These are phyloP conservation scores for Bothriochloa decipiens DNA, from an alignment of 176 grass and related monocot genomes.

Conservation along the genomic window DNA sequence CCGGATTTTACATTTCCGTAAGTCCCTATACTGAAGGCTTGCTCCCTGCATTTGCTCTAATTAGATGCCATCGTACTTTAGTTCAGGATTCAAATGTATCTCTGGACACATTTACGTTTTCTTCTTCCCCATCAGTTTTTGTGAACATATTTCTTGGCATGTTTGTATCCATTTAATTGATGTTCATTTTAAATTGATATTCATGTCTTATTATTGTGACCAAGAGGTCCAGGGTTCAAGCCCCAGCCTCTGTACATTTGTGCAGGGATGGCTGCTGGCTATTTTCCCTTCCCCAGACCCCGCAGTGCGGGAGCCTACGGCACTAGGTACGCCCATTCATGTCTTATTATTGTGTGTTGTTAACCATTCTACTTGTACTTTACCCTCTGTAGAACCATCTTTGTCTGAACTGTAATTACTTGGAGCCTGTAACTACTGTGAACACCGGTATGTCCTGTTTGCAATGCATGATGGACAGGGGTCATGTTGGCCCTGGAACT, in stretches of 20 bases:
- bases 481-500: background rate
- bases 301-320: too few relatives aligned
- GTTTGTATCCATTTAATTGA: background rate
- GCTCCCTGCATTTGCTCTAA: background rate
- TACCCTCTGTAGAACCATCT: background rate
- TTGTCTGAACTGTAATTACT: background rate
- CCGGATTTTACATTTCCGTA: slow-evolving; percentile 89
- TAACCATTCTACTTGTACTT: background rate
- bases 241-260: too few relatives aligned
- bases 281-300: too few relatives aligned
- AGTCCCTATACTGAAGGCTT: slow-evolving; percentile 25
- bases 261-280: too few relatives aligned
- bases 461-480: background rate
- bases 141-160: background rate
- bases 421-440: background rate
- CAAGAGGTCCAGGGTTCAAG: too few relatives aligned
- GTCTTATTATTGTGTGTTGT: background rate
- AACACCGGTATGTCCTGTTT: background rate
- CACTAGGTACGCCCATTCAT: too few relatives aligned
- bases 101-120: background rate
- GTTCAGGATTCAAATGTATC: slow-evolving; percentile 3
- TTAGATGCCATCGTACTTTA: slow-evolving; percentile 5
- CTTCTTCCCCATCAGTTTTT: background rate
- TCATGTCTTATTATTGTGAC: background rate
- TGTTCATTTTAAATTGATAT: background rate